Percentiles rank a stretch among this genome's conserved stretches.
These are phyloP conservation scores for Cardamine resedifolia DNA, from an alignment of 345 rosid species.

Conservation along the genomic window DNA sequence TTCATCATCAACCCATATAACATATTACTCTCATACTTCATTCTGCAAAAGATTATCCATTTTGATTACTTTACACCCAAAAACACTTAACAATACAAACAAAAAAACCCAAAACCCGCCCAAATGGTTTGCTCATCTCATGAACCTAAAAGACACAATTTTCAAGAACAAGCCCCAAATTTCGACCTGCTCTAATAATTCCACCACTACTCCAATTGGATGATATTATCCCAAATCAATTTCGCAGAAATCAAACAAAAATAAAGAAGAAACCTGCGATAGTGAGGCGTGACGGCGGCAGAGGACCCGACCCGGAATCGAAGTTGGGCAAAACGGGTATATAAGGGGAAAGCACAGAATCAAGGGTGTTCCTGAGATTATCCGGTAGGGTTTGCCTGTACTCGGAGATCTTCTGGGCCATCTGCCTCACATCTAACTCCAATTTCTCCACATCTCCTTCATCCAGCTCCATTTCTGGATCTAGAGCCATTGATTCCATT, in stretches of 20 bases:
- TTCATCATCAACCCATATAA: background rate
- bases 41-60: background rate
- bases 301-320: constrained; percentile 42
- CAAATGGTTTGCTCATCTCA: too few species aligned
- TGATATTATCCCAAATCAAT: too few species aligned
- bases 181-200: too few species aligned
- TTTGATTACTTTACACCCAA: background rate
- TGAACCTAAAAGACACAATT: background rate
- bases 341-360: constrained; percentile 49
- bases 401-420: constrained; percentile 64
- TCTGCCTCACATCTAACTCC: constrained; percentile 56
- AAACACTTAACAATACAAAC: too few species aligned
- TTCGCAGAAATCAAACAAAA: too few species aligned
- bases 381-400: constrained; percentile 67
- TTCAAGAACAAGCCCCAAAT: background rate
- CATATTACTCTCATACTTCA: background rate
- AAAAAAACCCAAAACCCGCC: too few species aligned
- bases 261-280: constrained; percentile 39
- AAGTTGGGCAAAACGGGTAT: constrained; percentile 37
- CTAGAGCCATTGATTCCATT: constrained; percentile 6
- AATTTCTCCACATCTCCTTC: constrained; percentile 54
- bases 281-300: constrained; percentile 29
- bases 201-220: too few species aligned
- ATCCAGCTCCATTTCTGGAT: constrained; percentile 26
- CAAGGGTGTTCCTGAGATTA: constrained; percentile 51